A percentile compares a stretch with the other conserved stretches of the same genome.
phyloP scores from a whole-genome alignment of 176 grass and related monocot species.

The Elymus sibiricus region DNA sequence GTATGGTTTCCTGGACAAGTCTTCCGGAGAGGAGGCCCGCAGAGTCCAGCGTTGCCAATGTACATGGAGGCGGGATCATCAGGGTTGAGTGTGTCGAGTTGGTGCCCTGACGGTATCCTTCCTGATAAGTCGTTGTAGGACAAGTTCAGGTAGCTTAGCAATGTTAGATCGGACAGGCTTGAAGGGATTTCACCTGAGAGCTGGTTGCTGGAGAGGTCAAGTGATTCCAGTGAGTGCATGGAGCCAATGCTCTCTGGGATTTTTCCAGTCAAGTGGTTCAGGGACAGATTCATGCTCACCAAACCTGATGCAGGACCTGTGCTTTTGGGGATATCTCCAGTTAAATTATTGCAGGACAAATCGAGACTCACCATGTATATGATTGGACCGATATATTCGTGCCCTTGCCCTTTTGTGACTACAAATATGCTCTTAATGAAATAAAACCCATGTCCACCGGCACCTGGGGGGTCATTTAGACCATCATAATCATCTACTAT shows the following conservation, averaged over 20 bases:
- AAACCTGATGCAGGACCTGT: background rate
- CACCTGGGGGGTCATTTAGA: background rate
- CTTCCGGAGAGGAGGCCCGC: background rate
- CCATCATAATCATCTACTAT: background rate
- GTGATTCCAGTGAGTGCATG: constrained; percentile 3
- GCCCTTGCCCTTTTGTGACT: constrained; percentile 18
- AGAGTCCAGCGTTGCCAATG: constrained; percentile 18
- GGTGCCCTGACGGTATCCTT: constrained; percentile 16
- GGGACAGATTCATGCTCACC: constrained; percentile 22
- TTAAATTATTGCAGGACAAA: constrained; percentile 15
- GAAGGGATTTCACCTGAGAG: constrained; percentile 32
- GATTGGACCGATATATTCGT: background rate
- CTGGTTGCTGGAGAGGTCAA: constrained; percentile 34
- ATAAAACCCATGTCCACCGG: background rate
- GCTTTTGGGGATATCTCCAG: constrained; percentile 22
- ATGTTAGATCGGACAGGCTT: background rate
- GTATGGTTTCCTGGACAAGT: background rate
- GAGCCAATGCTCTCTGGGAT: constrained; percentile 24
- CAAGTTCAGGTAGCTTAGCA: constrained; percentile 6
- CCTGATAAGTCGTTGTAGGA: constrained; percentile 32
- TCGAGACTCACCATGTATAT: constrained; percentile 18
- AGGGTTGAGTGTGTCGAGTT: background rate
- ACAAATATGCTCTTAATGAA: background rate
- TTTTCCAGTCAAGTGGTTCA: constrained; percentile 10
- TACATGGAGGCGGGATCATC: background rate